phyloP scores from a whole-genome alignment of 2,329 filamentous ascomycete genomes.

The Alternaria triticina region DNA sequence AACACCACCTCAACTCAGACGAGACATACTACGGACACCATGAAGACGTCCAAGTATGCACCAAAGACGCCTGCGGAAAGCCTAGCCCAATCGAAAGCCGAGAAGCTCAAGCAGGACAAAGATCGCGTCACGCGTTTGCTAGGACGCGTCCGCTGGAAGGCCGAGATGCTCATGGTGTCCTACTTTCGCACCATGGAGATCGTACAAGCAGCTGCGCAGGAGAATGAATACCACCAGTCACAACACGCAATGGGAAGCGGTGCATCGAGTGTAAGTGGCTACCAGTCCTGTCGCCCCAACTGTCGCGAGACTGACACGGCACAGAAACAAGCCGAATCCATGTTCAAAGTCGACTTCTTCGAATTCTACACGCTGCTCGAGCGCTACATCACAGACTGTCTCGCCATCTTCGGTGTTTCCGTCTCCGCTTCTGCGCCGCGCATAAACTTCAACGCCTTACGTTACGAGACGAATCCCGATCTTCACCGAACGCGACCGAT shows the following conservation, averaged over 20 bases:
- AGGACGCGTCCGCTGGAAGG: conserved; percentile 44
- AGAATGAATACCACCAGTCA: conserved; percentile 15
- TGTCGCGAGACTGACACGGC: conserved; percentile 7
- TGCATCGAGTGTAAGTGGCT: conserved; percentile 26
- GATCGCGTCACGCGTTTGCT: conserved; percentile 35
- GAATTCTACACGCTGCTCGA: conserved; percentile 78
- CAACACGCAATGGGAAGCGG: conserved; percentile 21
- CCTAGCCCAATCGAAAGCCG: conserved; percentile 29
- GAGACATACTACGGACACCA: not conserved
- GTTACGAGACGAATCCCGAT: conserved; percentile 39
- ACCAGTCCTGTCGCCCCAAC: not conserved
- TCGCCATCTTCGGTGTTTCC: conserved; percentile 67
- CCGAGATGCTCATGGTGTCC: conserved; percentile 39
- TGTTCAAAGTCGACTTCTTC: conserved; percentile 81
- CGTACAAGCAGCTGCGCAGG: conserved; percentile 20
- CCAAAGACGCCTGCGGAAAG: conserved; percentile 37
- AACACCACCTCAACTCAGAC: not conserved
- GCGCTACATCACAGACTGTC: conserved; percentile 70
- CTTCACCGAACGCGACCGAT: conserved; percentile 26
- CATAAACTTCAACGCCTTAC: conserved; percentile 40
- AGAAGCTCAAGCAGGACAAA: conserved; percentile 41
- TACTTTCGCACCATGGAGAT: conserved; percentile 40
- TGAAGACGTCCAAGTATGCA: conserved; percentile 41
- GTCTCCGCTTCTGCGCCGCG: conserved; percentile 46
- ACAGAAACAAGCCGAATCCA: conserved; percentile 50